Percentiles rank a stretch among this genome's conserved stretches.
Conservation (phyloP, 169 alveolate species). For the Plasmodium vivax region DNA sequence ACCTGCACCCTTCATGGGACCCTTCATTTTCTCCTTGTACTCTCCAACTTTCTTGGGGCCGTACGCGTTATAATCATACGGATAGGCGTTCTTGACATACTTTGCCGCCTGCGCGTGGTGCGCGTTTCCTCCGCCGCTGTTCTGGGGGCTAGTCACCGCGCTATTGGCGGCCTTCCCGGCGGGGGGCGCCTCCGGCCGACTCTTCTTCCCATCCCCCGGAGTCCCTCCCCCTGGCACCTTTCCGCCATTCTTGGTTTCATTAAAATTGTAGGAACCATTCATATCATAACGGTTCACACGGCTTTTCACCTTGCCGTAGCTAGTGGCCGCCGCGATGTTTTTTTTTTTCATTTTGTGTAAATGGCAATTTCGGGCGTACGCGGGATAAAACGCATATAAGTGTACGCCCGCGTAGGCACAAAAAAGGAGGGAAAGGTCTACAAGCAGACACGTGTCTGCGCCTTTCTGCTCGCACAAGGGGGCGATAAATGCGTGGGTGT, state of each 20-base stretch:
- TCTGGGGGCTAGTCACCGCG: neutral
- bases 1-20: neutral
- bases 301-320: constrained; percentile 30
- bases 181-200: constrained; percentile 3
- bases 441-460: neutral
- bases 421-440: neutral
- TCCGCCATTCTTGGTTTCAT: constrained; percentile 3
- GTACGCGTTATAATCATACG: constrained; percentile 38
- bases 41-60: constrained; percentile 16
- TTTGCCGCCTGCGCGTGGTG: neutral
- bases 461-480: neutral
- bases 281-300: constrained; percentile 66
- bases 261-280: constrained; percentile 45
- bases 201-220: constrained; percentile 2
- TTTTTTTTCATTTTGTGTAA: constrained; percentile 43
- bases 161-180: neutral
- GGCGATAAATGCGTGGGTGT: neutral
- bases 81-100: constrained; percentile 10
- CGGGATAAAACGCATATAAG: neutral
- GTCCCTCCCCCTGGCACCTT: neutral
- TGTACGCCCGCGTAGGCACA: neutral
- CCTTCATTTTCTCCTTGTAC: constrained; percentile 5
- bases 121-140: neutral
- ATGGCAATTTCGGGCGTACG: neutral
- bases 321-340: constrained; percentile 20